These are phyloP conservation scores for Hordeum vulgare DNA, from an alignment of 176 grass and related monocot species.

Conservation along the genomic window MorexV3_pseudomolecules_assembly NC_058519.1:593742097-593742596, in stretches of 20 bases:
- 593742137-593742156: not conserved
- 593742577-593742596: conserved; percentile 89
- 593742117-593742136: not conserved
- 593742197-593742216: conserved; percentile 91
- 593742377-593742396: conserved; percentile 87
- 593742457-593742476: not conserved
- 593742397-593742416: conserved; percentile 73
- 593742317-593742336: conserved; percentile 92
- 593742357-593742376: conserved; percentile 64
- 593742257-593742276: conserved; percentile 91
- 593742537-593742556: conserved; percentile 95
- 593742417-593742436: conserved; percentile 17
- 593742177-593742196: conserved; percentile 91
- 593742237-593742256: conserved; percentile 91
- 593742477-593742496: conserved; percentile 47
- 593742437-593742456: not conserved
- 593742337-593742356: conserved; percentile 80
- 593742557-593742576: conserved; percentile 83
- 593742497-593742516: conserved; percentile 90
- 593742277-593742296: conserved; percentile 98
- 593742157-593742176: conserved; percentile 95
- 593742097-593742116: conserved; percentile 8
- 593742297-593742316: conserved; percentile 91
- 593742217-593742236: conserved; percentile 97
- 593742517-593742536: conserved; percentile 93